These are phyloP conservation scores for Kregervanrija delftensis DNA, from an alignment of 805 yeast genomes.

Conservation along the genomic window DNA sequence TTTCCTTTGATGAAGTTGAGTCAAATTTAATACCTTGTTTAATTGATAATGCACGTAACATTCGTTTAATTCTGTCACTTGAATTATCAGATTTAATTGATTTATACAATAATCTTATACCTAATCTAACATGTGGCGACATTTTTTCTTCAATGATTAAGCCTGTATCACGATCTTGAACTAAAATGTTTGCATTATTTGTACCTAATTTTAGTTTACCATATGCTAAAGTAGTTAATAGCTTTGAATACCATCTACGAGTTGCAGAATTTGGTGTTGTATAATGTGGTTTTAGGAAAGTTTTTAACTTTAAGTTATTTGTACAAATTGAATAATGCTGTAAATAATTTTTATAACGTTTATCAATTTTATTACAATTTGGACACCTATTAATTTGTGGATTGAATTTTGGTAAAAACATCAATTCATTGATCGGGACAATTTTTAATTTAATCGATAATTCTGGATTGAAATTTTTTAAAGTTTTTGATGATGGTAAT, in stretches of 20 bases:
- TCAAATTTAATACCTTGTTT: slow-evolving; percentile 87
- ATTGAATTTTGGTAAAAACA: slow-evolving; percentile 5
- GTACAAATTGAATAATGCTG: slow-evolving; percentile 86
- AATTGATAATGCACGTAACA: slow-evolving; percentile 58
- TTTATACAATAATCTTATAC: slow-evolving; percentile 75
- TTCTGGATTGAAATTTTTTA: slow-evolving; percentile 1
- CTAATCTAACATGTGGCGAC: slow-evolving; percentile 81
- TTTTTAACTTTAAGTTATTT: slow-evolving; percentile 24
- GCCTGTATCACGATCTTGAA: slow-evolving; percentile 88
- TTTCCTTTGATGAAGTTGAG: slow-evolving; percentile 52
- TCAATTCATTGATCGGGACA: slow-evolving; percentile 4
- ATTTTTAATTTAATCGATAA: slow-evolving; percentile 11
- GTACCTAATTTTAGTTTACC: slow-evolving; percentile 84
- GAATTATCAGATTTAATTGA: slow-evolving; percentile 47
- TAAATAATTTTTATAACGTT: slow-evolving; percentile 53
- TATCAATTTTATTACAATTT: slow-evolving; percentile 59
- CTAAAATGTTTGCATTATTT: slow-evolving; percentile 89
- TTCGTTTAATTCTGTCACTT: slow-evolving; percentile 45
- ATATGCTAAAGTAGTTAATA: slow-evolving; percentile 75
- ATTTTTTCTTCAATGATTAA: slow-evolving; percentile 88
- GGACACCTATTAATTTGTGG: slow-evolving; percentile 65
- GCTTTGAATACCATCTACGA: slow-evolving; percentile 81
- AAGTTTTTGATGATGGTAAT: neutral
- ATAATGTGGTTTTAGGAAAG: slow-evolving; percentile 44
- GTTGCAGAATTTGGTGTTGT: slow-evolving; percentile 80